phyloP scores from a whole-genome alignment of 1,284 basidiomycete species.

The Melampsora americana region DNA sequence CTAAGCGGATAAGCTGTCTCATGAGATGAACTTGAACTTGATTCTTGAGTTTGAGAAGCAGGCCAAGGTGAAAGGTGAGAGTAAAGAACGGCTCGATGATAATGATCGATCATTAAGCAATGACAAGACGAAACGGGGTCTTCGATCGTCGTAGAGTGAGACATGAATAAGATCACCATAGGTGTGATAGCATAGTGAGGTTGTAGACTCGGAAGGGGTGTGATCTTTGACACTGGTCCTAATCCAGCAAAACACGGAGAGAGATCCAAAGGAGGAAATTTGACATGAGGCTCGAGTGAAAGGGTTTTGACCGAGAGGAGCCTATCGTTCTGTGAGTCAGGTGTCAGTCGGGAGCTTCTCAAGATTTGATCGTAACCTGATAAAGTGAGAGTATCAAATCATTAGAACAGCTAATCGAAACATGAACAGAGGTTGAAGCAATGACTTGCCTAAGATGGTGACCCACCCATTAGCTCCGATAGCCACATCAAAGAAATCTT shows the following conservation, averaged over 20 bases:
- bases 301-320: not conserved
- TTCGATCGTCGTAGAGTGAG: not conserved
- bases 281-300: constrained; percentile 9
- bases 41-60: constrained; percentile 8
- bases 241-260: not conserved
- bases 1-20: constrained; percentile 2
- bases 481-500: constrained; percentile 31
- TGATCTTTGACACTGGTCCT: not conserved
- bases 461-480: constrained; percentile 36
- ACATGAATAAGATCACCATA: constrained; percentile 12
- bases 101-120: constrained; percentile 23
- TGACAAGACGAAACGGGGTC: not conserved
- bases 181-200: constrained; percentile 16
- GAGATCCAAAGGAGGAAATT: constrained; percentile 18
- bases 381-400: not conserved
- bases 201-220: constrained; percentile 13
- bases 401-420: not conserved
- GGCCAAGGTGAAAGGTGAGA: constrained; percentile 18
- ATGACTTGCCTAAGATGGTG: constrained; percentile 36
- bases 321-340: not conserved
- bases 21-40: not conserved
- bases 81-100: constrained; percentile 30
- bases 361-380: constrained; percentile 16
- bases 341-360: not conserved
- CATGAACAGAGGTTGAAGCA: not conserved